Conservation (phyloP, 139 green algal species). For the Coccomyxa sp. region DNA sequence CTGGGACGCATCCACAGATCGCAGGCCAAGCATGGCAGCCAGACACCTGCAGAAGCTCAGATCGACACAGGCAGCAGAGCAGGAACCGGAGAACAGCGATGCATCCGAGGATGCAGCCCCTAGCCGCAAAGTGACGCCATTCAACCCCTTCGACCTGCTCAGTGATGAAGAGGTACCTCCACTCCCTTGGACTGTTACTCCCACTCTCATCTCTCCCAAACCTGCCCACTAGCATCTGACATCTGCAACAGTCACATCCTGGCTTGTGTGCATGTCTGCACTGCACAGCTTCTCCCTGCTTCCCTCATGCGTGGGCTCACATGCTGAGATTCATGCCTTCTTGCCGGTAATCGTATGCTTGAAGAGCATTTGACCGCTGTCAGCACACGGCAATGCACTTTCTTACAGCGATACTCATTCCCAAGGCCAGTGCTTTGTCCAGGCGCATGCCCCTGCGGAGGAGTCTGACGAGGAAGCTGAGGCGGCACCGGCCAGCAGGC, state of each 20-base stretch:
- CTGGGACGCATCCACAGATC: no score
- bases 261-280: background rate
- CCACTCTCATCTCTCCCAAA: background rate
- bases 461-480: constrained; percentile 36
- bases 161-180: constrained; percentile 42
- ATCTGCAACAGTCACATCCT: constrained; percentile 5
- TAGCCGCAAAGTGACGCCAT: constrained; percentile 10
- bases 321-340: no score
- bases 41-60: background rate
- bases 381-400: background rate
- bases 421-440: no score
- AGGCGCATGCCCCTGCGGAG: constrained; percentile 8
- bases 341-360: no score
- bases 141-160: constrained; percentile 73
- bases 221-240: background rate
- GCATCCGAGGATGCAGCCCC: background rate
- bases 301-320: no score
- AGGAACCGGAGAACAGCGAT: background rate
- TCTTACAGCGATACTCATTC: background rate
- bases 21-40: no score
- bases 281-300: background rate
- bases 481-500: background rate
- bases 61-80: background rate
- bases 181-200: background rate
- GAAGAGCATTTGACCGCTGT: no score